Percentiles rank a stretch among this genome's conserved stretches.
These are phyloP conservation scores for Tylopilus plumbeoviolaceoides DNA, from an alignment of 768 basidiomycete genomes.

Conservation along the genomic window DNA sequence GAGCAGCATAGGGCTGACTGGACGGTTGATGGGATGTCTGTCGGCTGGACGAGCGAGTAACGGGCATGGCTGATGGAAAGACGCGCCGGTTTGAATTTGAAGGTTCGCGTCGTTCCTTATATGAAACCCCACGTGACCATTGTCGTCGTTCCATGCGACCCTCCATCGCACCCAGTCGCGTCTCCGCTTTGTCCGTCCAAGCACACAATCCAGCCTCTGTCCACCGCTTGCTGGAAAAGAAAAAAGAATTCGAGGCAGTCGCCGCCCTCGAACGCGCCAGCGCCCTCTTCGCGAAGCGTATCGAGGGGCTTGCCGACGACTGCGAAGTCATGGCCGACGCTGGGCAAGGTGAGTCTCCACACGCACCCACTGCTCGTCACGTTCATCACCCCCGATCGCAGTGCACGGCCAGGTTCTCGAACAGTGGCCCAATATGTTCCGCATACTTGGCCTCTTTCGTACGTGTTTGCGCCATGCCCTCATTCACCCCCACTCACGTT, in stretches of 20 bases:
- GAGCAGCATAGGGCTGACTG: constrained; percentile 3
- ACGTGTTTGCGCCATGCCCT: constrained; percentile 23
- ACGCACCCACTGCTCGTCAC: no score
- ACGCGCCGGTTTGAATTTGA: constrained; percentile 2
- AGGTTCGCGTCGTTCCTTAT: constrained; percentile 12
- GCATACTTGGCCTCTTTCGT: constrained; percentile 68
- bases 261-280: constrained; percentile 66
- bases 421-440: constrained; percentile 83
- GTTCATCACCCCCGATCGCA: constrained; percentile 24
- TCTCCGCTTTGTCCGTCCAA: constrained; percentile 37
- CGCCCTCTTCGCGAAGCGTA: constrained; percentile 58
- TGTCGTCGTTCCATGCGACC: not conserved
- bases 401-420: constrained; percentile 75
- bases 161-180: constrained; percentile 38
- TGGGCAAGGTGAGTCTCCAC: constrained; percentile 49
- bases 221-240: constrained; percentile 67
- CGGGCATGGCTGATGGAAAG: constrained; percentile 19
- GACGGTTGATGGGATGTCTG: constrained; percentile 4
- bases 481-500: not conserved
- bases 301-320: constrained; percentile 66
- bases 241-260: constrained; percentile 76
- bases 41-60: constrained; percentile 28
- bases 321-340: constrained; percentile 77
- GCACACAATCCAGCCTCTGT: constrained; percentile 44
- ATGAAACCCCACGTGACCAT: not conserved